These are phyloP conservation scores for Phanerodontia chrysosporium DNA, from an alignment of 768 basidiomycete species.

Conservation along the genomic window DNA sequence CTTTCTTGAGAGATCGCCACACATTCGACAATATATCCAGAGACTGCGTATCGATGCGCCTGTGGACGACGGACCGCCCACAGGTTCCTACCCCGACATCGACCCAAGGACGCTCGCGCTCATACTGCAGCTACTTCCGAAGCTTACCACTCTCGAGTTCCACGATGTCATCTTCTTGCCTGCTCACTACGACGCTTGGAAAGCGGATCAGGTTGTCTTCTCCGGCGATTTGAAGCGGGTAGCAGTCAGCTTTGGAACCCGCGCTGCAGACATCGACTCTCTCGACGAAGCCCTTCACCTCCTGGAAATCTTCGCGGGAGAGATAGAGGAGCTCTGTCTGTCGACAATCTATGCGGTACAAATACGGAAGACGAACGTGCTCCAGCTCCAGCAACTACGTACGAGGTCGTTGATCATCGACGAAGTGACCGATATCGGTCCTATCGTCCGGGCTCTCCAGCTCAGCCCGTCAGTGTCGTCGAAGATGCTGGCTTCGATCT, in stretches of 20 bases:
- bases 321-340: not conserved
- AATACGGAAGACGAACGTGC: not conserved
- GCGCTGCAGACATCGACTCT: constrained; percentile 4
- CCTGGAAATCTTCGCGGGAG: not conserved
- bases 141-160: not conserved
- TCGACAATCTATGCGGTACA: constrained; percentile 4
- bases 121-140: not conserved
- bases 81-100: not conserved
- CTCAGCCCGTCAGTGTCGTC: not conserved
- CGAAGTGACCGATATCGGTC: constrained; percentile 5
- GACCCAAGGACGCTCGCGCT: not conserved
- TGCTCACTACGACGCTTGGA: not conserved
- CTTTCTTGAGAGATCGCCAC: not conserved
- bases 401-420: not conserved
- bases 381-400: not conserved
- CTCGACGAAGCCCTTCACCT: constrained; percentile 2
- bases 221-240: not conserved
- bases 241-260: not conserved
- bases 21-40: not conserved
- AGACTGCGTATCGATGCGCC: not conserved
- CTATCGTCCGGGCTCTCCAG: not conserved
- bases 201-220: not conserved
- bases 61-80: not conserved
- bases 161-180: not conserved
- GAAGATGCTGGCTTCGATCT: not conserved